phyloP scores from a whole-genome alignment of 352 stramenopile species.

The Phytophthora colocasiae region DNA sequence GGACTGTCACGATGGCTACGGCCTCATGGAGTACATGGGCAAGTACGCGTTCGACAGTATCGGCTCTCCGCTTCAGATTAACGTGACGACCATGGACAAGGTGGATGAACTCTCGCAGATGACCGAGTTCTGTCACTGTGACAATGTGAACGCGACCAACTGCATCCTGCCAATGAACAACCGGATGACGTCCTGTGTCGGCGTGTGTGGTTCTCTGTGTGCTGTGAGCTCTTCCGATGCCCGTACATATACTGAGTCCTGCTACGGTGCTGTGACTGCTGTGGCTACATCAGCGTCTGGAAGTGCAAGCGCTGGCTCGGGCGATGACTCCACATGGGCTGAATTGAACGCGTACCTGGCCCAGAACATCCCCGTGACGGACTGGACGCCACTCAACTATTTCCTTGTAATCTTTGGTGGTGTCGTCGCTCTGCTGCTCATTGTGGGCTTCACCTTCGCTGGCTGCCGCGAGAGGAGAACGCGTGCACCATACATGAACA shows the following conservation, averaged over 20 bases:
- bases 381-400: slow-evolving; percentile 58
- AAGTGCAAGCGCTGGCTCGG: slow-evolving; percentile 20
- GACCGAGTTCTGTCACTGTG: slow-evolving; percentile 55
- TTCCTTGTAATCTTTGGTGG: slow-evolving; percentile 58
- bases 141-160: slow-evolving; percentile 45
- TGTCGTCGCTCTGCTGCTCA: slow-evolving; percentile 43
- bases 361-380: slow-evolving; percentile 44
- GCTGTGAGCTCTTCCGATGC: slow-evolving; percentile 41
- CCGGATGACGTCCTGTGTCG: slow-evolving; percentile 54
- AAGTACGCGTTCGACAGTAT: slow-evolving; percentile 70
- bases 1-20: slow-evolving; percentile 60
- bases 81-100: slow-evolving; percentile 58
- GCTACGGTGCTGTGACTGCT: slow-evolving; percentile 32
- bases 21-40: slow-evolving; percentile 68
- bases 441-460: slow-evolving; percentile 50
- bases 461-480: slow-evolving; percentile 40
- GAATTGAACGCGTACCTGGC: slow-evolving; percentile 49
- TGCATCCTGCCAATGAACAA: slow-evolving; percentile 62
- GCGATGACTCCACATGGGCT: slow-evolving; percentile 43
- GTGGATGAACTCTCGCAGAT: slow-evolving; percentile 33
- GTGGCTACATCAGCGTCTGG: slow-evolving; percentile 24
- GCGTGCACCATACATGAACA: slow-evolving; percentile 19
- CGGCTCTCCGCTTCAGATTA: slow-evolving; percentile 68
- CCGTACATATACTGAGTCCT: slow-evolving; percentile 52
- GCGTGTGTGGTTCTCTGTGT: slow-evolving; percentile 60